Evolutionary conservation across 2,329 filamentous ascomycete species (phyloP), one percentile per base, ranked within the genome.

Genomic region (Venturia carpophila): DNA sequence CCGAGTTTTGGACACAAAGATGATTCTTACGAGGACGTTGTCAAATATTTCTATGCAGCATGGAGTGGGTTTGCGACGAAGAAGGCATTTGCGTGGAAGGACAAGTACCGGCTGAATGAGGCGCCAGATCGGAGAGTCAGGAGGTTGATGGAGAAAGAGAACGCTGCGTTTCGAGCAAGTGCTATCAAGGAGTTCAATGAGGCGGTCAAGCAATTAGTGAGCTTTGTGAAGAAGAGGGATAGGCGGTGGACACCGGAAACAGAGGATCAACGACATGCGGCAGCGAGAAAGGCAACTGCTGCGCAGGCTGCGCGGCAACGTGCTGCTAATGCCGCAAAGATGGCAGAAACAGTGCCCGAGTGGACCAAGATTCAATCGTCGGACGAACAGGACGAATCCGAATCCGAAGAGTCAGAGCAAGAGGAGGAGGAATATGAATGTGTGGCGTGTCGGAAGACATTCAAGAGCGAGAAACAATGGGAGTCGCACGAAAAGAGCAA

Each of bases 401-500:
- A 83, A 74, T 82, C 68, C 64, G 78, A 81, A 65, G 80, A 80
- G 64, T 71, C 74, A 56, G 76, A 79, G 63, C 72, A 74, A 21
- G 78, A 78, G 66, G 77, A 80, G 64, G 75, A 86, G 66, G 78
- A 82, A 52, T 85, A 82, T 67, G 84, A 87, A 69, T 88, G 85
- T 68, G 82, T 87, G 42, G 83, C 83, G 7, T 88, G 85, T 71
- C 78, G 81, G 67, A 88, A 88, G 74, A 81, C 73, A 0, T 94
- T 93, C 75, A 90, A 97, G 76, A 97, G 92, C 71, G 90, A 96
- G 73, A 92, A 91, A 69, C 93, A 97, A 72, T 92, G 89, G 68
- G 87, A 95, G 71, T 88, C 89, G 3, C 94, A 99, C 71, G 92
- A 97, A 77, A 91, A 89, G 78, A 97, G 93, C 80, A 99, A 96